These are phyloP conservation scores for Cutaneotrichosporon curvatum DNA, from an alignment of 1,284 basidiomycete species.

Conservation along the genomic window DNA sequence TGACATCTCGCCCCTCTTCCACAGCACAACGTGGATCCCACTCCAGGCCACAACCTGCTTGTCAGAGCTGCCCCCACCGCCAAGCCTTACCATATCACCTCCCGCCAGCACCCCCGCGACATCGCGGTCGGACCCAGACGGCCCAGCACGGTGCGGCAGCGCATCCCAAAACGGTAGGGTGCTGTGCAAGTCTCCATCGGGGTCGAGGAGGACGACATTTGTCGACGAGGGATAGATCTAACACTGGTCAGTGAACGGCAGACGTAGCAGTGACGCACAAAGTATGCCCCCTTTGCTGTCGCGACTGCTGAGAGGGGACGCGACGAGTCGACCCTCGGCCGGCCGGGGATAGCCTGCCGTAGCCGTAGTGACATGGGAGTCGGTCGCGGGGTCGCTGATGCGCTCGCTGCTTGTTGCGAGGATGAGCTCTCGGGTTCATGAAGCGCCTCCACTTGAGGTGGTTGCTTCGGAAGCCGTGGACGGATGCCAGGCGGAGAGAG, in stretches of 20 bases:
- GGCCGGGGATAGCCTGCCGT: slow-evolving; percentile 36
- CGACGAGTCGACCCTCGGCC: slow-evolving; percentile 18
- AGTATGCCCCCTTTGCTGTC: slow-evolving; percentile 2
- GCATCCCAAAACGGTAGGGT: slow-evolving; percentile 40
- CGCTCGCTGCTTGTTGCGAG: not conserved
- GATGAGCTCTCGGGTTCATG: too few species aligned
- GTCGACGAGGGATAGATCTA: slow-evolving; percentile 36
- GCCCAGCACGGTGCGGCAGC: slow-evolving; percentile 30
- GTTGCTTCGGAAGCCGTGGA: too few species aligned
- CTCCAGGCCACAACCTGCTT: slow-evolving; percentile 41
- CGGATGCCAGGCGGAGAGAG: too few species aligned
- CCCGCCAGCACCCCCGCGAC: slow-evolving; percentile 29
- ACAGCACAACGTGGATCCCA: slow-evolving; percentile 33
- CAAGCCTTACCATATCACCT: slow-evolving; percentile 21
- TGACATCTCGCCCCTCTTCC: slow-evolving; percentile 18
- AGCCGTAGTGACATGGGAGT: slow-evolving; percentile 35
- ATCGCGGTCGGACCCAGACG: slow-evolving; percentile 16
- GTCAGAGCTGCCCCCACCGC: not conserved
- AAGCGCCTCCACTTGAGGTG: too few species aligned
- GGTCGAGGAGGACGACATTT: slow-evolving; percentile 31
- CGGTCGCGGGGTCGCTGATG: not conserved
- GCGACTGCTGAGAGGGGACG: slow-evolving; percentile 4
- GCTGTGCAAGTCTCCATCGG: slow-evolving; percentile 26
- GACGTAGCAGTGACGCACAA: slow-evolving; percentile 8
- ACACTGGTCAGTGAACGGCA: not conserved